Evolutionary conservation across 2,329 filamentous ascomycete genomes (phyloP), one percentile per base, ranked within the genome.

Genomic region (Fusarium cicatricum): DNA sequence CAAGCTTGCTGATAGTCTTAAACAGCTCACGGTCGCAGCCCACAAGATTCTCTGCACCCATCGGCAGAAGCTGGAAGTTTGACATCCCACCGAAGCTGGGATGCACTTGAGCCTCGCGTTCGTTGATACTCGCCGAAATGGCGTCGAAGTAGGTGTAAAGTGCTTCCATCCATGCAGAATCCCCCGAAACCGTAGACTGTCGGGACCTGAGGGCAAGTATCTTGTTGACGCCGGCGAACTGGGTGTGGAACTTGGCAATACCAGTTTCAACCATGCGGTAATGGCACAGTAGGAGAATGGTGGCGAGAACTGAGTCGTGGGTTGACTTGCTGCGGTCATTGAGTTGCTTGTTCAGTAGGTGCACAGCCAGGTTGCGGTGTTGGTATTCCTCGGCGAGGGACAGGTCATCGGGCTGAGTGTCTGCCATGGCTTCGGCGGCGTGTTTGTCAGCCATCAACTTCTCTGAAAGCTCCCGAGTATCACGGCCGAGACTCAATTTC

Each of bases 141-240:
- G 93, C 91, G 73, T 97, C 94, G 71, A 96, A 96, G 82, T 94
- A 96, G 29, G 91, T 95, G 70, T 97, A 97, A 65, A 97, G 87
- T 36, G 91, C 88, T 68, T 96, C 91, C 79, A 97, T 94, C 93
- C 93, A 97, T 11, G 88, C 86, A 54, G 91, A 90, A 57, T 92
- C 90, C 44, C 86, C 85, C 74, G 69, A 86, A 68, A 71, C 82
- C 75, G 71, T 53, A 26, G 67, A 54, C 29, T 67, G 64, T 62
- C 89, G 85, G 4, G 69, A 60, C 55, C 92, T 85, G 77, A 97
- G 85, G 4, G 88, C 85, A 11, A 97, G 83, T 28, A 98, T 86
- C 78, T 96, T 96, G 76, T 92, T 93, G 33, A 97, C 92, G 0
- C 94, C 93, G 1, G 92, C 92, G 68, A 97, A 92, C 71, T 97